Conservation (phyloP, 208 protist genomes). For the Trypanosoma mega region DNA sequence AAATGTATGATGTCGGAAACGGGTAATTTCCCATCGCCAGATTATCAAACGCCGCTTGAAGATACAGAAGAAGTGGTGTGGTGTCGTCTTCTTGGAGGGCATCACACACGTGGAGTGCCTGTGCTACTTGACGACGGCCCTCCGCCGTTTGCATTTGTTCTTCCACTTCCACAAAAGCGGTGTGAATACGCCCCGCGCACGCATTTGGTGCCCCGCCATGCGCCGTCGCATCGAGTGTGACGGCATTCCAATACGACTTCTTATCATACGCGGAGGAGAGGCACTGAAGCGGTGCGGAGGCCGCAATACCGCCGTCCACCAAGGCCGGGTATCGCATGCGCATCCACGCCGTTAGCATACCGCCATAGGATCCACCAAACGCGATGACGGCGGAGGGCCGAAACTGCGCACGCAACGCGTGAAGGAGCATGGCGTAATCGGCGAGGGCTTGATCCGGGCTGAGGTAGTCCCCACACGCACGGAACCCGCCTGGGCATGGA, state of each 20-base stretch:
- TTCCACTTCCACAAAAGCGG: too few species aligned
- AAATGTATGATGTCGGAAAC: constrained; percentile 27
- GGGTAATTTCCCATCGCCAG: constrained; percentile 44
- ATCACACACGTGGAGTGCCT: constrained; percentile 25
- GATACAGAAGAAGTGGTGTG: constrained; percentile 17
- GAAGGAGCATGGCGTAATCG: constrained; percentile 75
- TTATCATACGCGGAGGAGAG: constrained; percentile 1
- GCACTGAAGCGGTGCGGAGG: constrained; percentile 50
- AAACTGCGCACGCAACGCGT: constrained; percentile 45
- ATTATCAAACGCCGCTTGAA: constrained; percentile 25
- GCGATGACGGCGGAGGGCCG: too few species aligned
- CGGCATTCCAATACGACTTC: constrained; percentile 22
- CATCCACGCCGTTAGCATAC: constrained; percentile 56
- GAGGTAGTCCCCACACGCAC: constrained; percentile 30
- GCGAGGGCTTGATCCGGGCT: constrained; percentile 76
- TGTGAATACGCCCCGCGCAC: too few species aligned
- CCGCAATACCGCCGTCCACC: constrained; percentile 53
- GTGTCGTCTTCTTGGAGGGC: not conserved
- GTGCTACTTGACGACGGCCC: too few species aligned
- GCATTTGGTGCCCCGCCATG: constrained; percentile 11
- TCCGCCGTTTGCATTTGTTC: too few species aligned
- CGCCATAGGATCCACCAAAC: constrained; percentile 88
- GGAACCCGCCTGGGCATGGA: constrained; percentile 13
- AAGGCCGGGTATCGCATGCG: constrained; percentile 77
- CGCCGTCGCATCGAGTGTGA: constrained; percentile 29